Conservation (phyloP, 257 asterid genomes). For the Solanum commersonii region DNA sequence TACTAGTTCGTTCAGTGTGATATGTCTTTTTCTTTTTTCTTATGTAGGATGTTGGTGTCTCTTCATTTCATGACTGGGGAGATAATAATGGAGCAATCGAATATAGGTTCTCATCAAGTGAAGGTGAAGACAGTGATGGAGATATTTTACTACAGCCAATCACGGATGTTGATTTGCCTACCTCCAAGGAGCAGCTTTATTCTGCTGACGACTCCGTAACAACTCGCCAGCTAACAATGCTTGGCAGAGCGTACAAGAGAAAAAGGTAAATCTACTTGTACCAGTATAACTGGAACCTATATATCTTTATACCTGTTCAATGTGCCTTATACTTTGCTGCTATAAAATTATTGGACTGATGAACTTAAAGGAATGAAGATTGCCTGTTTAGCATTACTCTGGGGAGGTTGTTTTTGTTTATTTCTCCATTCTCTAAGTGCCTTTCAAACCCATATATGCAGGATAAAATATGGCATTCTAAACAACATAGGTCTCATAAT, state of each 20-base stretch:
- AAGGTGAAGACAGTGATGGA: conserved; percentile 79
- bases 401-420: background rate
- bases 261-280: conserved; percentile 35
- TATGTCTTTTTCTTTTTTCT: background rate
- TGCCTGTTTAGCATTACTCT: background rate
- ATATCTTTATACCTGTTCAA: background rate
- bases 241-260: conserved; percentile 50
- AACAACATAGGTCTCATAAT: conserved; percentile 59
- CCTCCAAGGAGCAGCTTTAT: conserved; percentile 41
- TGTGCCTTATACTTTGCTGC: background rate
- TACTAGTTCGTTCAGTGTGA: background rate
- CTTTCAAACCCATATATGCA: conserved; percentile 23
- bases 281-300: background rate
- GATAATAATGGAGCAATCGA: conserved; percentile 27
- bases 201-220: conserved; percentile 49
- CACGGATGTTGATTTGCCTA: conserved; percentile 69
- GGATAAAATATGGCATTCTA: conserved; percentile 55
- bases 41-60: conserved; percentile 44
- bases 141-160: conserved; percentile 67
- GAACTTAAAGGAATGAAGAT: background rate
- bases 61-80: conserved; percentile 55
- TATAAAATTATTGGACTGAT: background rate
- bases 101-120: conserved; percentile 58
- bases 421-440: background rate
- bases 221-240: conserved; percentile 51